Evolutionary conservation across 1,284 basidiomycete species (phyloP), one percentile per base, ranked within the genome.

Genomic region (Chondrostereum purpureum): DNA sequence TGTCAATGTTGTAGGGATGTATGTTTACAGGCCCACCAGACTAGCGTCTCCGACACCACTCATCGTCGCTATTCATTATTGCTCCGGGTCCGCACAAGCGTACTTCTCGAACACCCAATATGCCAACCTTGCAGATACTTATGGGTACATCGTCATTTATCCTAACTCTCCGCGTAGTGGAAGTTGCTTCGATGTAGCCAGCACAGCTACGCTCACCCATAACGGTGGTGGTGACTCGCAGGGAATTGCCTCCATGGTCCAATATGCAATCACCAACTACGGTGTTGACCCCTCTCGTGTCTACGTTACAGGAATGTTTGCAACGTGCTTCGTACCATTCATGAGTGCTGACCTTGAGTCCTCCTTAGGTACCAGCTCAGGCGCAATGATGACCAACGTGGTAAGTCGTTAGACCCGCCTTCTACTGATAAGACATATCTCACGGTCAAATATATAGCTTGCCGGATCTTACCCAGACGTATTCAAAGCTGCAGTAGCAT

Each of bases 341-440:
- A 18, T 41, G 11, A 27, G 8, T 5, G 13, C 19, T 21, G 14
- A n/a, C 13, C 10, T 23, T 22, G 23, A 17, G n/a, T n/a, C n/a
- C n/a, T 10, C 24, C 17, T 6, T 38, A 14, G 14, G 24, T 39
- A 4, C 12, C 22, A 21, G n/a, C n/a, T 39, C 19, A n/a, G 17
- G 22, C 43, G 77, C 75, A 5, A 79, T 80, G 77, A 78, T 79
- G 77, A 77, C 76, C 42, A 74, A 71, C 54, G 76, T 78, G 12
- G 49, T 16, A 14, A 10, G 27, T 33, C 27, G 27, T 33, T 33
- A 14, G 14, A 33, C 27, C 27, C 10, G n/a, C n/a, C n/a, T n/a
- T n/a, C n/a, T n/a, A n/a, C n/a, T n/a, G n/a, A n/a, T n/a, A n/a
- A n/a, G n/a, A n/a, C n/a, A n/a, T n/a, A n/a, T n/a, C n/a, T n/a